These are phyloP conservation scores for Venustampulla echinocandica DNA, from an alignment of 495 filamentous ascomycete species.

Conservation along the genomic window DNA sequence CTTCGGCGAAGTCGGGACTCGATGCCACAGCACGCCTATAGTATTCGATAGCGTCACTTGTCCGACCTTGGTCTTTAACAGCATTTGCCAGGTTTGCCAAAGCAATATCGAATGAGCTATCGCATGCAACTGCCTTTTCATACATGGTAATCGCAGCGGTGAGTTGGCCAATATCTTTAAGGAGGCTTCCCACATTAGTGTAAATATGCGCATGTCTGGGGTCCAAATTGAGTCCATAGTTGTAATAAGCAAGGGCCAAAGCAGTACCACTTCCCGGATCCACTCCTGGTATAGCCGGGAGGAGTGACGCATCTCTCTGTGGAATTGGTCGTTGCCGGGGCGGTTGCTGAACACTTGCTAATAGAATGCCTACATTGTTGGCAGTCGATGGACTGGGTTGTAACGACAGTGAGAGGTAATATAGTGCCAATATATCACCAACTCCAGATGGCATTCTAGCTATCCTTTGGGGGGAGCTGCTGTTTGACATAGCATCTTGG, in stretches of 20 bases:
- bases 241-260: slow-evolving; percentile 87
- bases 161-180: slow-evolving; percentile 95
- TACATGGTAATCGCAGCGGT: slow-evolving; percentile 94
- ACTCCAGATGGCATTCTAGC: slow-evolving; percentile 61
- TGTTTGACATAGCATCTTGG: slow-evolving; percentile 93
- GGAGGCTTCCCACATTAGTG: slow-evolving; percentile 88
- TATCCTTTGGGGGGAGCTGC: slow-evolving; percentile 49
- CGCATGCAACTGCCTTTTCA: slow-evolving; percentile 84
- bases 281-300: slow-evolving; percentile 62
- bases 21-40: slow-evolving; percentile 84
- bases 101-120: slow-evolving; percentile 91
- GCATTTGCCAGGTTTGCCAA: slow-evolving; percentile 96
- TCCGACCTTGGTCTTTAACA: slow-evolving; percentile 90
- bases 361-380: slow-evolving; percentile 95
- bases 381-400: slow-evolving; percentile 96
- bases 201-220: slow-evolving; percentile 92
- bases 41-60: slow-evolving; percentile 85
- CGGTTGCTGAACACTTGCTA: slow-evolving; percentile 86
- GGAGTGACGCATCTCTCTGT: slow-evolving; percentile 20
- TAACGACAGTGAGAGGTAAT: slow-evolving; percentile 90
- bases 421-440: slow-evolving; percentile 88
- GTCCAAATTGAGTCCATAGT: slow-evolving; percentile 84
- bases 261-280: slow-evolving; percentile 79
- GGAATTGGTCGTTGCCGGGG: slow-evolving; percentile 32
- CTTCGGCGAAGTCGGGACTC: slow-evolving; percentile 94